These are phyloP conservation scores for Pyrenopolyporus hunteri DNA, from an alignment of 495 filamentous ascomycete genomes.

Conservation along the genomic window DNA sequence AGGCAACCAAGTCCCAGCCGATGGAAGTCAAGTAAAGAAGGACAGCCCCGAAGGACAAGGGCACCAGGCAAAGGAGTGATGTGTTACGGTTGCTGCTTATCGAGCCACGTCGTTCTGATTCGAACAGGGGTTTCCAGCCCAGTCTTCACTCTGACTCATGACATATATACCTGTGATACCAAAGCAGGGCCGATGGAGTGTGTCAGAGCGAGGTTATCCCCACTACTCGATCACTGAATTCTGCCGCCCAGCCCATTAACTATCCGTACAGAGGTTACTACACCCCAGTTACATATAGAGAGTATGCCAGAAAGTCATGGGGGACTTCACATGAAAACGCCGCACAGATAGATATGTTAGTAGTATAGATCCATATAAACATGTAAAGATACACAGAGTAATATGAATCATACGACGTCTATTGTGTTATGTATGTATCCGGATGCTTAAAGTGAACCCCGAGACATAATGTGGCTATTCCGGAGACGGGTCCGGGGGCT, in stretches of 20 bases:
- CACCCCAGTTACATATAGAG: slow-evolving; percentile 13
- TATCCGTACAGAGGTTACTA: not conserved
- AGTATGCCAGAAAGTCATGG: slow-evolving; percentile 4
- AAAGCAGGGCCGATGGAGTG: not conserved
- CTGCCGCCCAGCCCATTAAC: slow-evolving; percentile 12
- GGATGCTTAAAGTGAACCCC: too few species aligned
- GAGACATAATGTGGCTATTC: slow-evolving; percentile 16
- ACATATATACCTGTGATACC: too few species aligned
- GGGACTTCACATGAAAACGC: slow-evolving; percentile 7
- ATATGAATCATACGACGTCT: slow-evolving; percentile 13
- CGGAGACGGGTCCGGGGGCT: not conserved
- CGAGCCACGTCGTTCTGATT: slow-evolving; percentile 10
- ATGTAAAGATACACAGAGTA: slow-evolving; percentile 3
- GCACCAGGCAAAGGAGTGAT: slow-evolving; percentile 25
- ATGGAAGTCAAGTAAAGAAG: slow-evolving; percentile 4
- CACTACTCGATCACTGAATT: slow-evolving; percentile 2
- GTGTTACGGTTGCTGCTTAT: slow-evolving; percentile 5
- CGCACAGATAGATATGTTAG: slow-evolving; percentile 12
- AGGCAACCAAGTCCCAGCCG: not conserved
- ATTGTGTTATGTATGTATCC: not conserved
- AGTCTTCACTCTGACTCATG: too few species aligned
- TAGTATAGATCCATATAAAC: slow-evolving; percentile 4
- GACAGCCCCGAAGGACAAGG: slow-evolving; percentile 3
- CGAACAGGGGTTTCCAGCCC: not conserved
- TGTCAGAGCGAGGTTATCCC: not conserved